Percentiles rank a stretch among this genome's conserved stretches.
phyloP scores from a whole-genome alignment of 192 early-diverging fungal species.

The Pilaira anomala region DNA sequence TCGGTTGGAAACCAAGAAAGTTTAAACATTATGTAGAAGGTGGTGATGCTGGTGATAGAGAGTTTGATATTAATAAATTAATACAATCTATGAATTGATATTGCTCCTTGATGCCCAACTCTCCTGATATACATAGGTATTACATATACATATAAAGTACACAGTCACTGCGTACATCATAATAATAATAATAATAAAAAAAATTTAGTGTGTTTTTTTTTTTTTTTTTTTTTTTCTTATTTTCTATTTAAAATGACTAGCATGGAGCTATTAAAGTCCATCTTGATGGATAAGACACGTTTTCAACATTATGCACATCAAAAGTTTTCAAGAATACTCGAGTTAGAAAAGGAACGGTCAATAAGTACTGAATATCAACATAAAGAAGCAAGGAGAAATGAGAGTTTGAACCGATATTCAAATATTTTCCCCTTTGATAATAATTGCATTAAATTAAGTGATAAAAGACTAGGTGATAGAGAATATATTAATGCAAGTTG shows the following conservation, averaged over 20 bases:
- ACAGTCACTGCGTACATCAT: too few relatives aligned
- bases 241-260: too few relatives aligned
- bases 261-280: too few relatives aligned
- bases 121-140: too few relatives aligned
- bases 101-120: too few relatives aligned
- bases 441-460: constrained; percentile 15
- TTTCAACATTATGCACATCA: too few relatives aligned
- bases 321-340: too few relatives aligned
- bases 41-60: constrained; percentile 95
- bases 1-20: constrained; percentile 62
- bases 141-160: too few relatives aligned
- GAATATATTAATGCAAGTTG: constrained; percentile 84
- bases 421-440: constrained; percentile 35
- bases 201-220: too few relatives aligned
- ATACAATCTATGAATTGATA: constrained; percentile 92
- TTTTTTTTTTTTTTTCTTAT: too few relatives aligned
- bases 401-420: constrained; percentile 34
- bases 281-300: too few relatives aligned
- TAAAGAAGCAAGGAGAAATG: constrained; percentile 1
- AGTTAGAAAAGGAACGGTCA: background rate
- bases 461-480: constrained; percentile 1
- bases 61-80: constrained; percentile 92
- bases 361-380: background rate
- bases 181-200: too few relatives aligned
- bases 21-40: constrained; percentile 93